Percentiles rank a stretch among this genome's conserved stretches.
phyloP scores from a whole-genome alignment of 805 yeast species.

The Schwanniomyces pseudopolymorphus region DNA sequence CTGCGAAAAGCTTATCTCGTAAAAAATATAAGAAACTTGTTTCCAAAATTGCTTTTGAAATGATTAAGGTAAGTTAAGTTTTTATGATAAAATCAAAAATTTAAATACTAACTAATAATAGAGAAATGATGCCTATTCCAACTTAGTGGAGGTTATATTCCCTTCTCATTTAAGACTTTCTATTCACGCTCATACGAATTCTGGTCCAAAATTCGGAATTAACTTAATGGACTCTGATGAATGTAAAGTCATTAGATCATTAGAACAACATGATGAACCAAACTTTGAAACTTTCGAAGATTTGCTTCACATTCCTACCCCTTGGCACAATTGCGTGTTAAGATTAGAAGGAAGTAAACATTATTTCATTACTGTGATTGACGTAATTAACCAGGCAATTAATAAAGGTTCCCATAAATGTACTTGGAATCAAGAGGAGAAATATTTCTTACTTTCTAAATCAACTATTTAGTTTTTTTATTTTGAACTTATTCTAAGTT shows the following conservation, averaged over 20 bases:
- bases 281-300: slow-evolving; percentile 47
- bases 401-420: slow-evolving; percentile 17
- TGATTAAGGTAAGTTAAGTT: slow-evolving; percentile 44
- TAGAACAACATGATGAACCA: slow-evolving; percentile 41
- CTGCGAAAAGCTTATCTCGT: slow-evolving; percentile 38
- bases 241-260: slow-evolving; percentile 47
- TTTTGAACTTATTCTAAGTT: neutral
- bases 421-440: slow-evolving; percentile 19
- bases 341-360: slow-evolving; percentile 35
- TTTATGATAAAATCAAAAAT: neutral
- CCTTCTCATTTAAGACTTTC: slow-evolving; percentile 61
- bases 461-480: neutral
- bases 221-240: slow-evolving; percentile 40
- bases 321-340: slow-evolving; percentile 62
- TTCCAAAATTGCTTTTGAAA: slow-evolving; percentile 58
- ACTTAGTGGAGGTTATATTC: slow-evolving; percentile 56
- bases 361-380: slow-evolving; percentile 23
- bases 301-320: slow-evolving; percentile 61
- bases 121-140: slow-evolving; percentile 64
- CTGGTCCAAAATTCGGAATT: slow-evolving; percentile 62
- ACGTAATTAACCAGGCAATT: slow-evolving; percentile 15
- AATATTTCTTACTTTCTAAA: slow-evolving; percentile 7
- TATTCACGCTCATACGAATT: slow-evolving; percentile 59
- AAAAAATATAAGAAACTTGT: slow-evolving; percentile 51
- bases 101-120: slow-evolving; percentile 4